Conservation (phyloP, 2,329 filamentous ascomycete species). For the Hymenotorrendiella dingleyae region DNA sequence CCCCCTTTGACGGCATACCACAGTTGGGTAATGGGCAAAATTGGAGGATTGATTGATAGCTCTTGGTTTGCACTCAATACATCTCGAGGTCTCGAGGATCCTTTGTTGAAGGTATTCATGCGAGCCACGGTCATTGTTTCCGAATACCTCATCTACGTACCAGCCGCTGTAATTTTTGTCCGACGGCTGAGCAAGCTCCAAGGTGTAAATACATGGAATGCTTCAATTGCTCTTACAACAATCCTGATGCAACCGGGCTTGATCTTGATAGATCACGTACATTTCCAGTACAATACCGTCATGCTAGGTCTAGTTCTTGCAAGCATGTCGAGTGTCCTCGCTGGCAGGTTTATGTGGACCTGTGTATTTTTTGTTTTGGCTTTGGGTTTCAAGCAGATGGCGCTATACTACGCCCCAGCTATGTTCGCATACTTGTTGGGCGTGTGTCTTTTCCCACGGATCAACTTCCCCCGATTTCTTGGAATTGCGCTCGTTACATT, state of each 20-base stretch:
- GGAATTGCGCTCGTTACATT: constrained; percentile 70
- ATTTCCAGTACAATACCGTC: constrained; percentile 97
- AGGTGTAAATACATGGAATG: constrained; percentile 74
- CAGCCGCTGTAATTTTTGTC: constrained; percentile 78
- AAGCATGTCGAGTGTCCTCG: constrained; percentile 81
- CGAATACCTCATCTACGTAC: constrained; percentile 85
- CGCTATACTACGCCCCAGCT: constrained; percentile 89
- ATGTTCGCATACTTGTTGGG: constrained; percentile 91
- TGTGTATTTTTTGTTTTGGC: constrained; percentile 90
- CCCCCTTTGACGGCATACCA: constrained; percentile 97
- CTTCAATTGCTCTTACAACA: constrained; percentile 78
- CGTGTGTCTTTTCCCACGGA: constrained; percentile 69
- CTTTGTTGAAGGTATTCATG: constrained; percentile 88
- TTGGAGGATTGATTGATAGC: constrained; percentile 73
- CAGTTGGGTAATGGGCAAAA: constrained; percentile 87
- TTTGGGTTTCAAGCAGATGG: constrained; percentile 99
- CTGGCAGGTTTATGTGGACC: constrained; percentile 78
- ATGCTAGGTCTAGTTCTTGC: constrained; percentile 91
- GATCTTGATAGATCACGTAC: constrained; percentile 90
- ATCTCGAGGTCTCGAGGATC: constrained; percentile 77
- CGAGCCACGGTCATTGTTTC: constrained; percentile 84
- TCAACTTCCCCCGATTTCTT: constrained; percentile 63
- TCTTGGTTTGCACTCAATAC: constrained; percentile 81
- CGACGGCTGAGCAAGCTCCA: constrained; percentile 72
- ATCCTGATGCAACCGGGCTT: constrained; percentile 88